Conservation (phyloP, 208 protist species). For the Acanthamoeba lugdunensis region DNA sequence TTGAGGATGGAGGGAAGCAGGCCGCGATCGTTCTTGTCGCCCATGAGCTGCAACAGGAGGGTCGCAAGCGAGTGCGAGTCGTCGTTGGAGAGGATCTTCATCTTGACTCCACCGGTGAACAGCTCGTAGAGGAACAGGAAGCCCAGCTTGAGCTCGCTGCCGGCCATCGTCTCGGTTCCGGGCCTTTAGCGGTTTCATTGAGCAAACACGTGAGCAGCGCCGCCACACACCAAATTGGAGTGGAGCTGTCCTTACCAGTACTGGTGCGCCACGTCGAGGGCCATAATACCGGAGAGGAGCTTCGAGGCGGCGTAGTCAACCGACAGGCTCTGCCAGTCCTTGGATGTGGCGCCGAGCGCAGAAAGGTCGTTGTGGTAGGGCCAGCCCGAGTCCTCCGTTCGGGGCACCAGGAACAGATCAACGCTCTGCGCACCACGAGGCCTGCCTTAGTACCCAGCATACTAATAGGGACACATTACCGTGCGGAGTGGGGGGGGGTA, state of each 20-base stretch:
- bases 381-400: conserved; percentile 68
- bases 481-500: conserved; percentile 69
- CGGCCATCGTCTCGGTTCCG: conserved; percentile 89
- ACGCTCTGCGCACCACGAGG: conserved; percentile 12
- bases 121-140: conserved; percentile 91
- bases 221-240: conserved; percentile 77
- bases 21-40: conserved; percentile 71
- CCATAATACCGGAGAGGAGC: conserved; percentile 68
- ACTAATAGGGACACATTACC: neutral
- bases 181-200: conserved; percentile 79
- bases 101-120: conserved; percentile 72
- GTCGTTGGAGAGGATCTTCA: conserved; percentile 78
- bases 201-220: conserved; percentile 86
- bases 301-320: conserved; percentile 67
- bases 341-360: conserved; percentile 48
- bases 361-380: conserved; percentile 71
- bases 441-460: neutral
- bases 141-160: conserved; percentile 87
- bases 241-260: conserved; percentile 78
- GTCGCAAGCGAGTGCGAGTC: conserved; percentile 54
- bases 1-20: conserved; percentile 66
- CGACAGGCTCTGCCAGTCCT: conserved; percentile 69
- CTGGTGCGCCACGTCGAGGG: conserved; percentile 81
- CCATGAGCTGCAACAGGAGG: conserved; percentile 73
- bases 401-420: conserved; percentile 44